Percentiles rank a stretch among this genome's conserved stretches.
phyloP scores from a whole-genome alignment of 106 monocot genomes.

The Allium fistulosum region DNA sequence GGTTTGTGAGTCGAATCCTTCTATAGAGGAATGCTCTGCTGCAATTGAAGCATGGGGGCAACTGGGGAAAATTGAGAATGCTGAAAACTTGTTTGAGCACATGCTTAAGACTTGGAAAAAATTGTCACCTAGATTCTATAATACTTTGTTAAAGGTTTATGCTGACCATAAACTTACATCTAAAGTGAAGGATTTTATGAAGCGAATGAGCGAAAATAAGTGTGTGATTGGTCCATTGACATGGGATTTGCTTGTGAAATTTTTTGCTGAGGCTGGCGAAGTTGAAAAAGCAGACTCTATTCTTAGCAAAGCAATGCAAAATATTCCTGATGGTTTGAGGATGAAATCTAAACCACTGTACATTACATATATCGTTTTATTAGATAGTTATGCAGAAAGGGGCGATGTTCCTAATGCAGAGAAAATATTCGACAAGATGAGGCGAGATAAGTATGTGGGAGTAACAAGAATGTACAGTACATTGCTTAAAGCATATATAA shows the following conservation, averaged over 20 bases:
- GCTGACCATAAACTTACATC: constrained; percentile 45
- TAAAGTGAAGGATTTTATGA: constrained; percentile 58
- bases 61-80: constrained; percentile 57
- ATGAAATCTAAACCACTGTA: constrained; percentile 36
- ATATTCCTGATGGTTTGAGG: neutral
- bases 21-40: constrained; percentile 26
- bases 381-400: constrained; percentile 42
- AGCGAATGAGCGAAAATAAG: constrained; percentile 47
- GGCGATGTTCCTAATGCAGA: constrained; percentile 72
- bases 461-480: constrained; percentile 39
- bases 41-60: constrained; percentile 80
- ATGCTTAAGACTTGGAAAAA: constrained; percentile 41
- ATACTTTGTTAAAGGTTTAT: constrained; percentile 53
- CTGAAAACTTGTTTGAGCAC: constrained; percentile 59
- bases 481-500: constrained; percentile 57
- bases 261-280: constrained; percentile 49
- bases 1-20: constrained; percentile 23
- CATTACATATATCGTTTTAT: constrained; percentile 25
- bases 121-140: constrained; percentile 37
- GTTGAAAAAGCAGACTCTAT: constrained; percentile 71
- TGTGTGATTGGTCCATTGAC: constrained; percentile 38
- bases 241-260: constrained; percentile 56
- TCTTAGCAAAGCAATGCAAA: constrained; percentile 31
- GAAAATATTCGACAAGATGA: constrained; percentile 48
- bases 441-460: constrained; percentile 39